Evolutionary conservation across 2,329 filamentous ascomycete species (phyloP).

Genomic region (Diaporthe sp.): DNA sequence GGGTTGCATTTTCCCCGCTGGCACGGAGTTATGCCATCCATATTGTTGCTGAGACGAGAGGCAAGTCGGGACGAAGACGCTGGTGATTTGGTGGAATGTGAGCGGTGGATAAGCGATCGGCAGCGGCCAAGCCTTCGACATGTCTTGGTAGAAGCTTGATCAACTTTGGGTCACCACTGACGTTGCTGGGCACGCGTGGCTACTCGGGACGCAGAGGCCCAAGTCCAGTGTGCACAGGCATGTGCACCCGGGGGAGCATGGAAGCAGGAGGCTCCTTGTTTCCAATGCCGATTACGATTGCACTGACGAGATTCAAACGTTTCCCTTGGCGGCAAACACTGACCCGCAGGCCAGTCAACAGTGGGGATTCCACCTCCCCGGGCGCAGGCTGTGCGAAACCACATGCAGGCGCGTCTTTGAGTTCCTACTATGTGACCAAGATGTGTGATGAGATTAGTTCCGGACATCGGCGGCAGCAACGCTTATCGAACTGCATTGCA

Average conservation of each 20-base stretch:
- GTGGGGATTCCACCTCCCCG: neutral
- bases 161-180: constrained; percentile 3
- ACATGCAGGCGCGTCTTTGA: neutral
- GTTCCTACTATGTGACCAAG: neutral
- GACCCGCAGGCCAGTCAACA: neutral
- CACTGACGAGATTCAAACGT: constrained; percentile 21
- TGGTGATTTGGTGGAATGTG: neutral
- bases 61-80: constrained; percentile 6
- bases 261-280: constrained; percentile 6
- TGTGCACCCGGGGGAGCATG: neutral
- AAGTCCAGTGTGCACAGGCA: neutral
- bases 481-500: constrained; percentile 3
- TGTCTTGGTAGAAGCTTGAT: constrained; percentile 25
- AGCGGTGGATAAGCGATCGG: neutral
- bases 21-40: constrained; percentile 30
- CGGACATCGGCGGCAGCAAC: constrained; percentile 16
- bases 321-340: constrained; percentile 9
- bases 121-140: constrained; percentile 21
- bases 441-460: constrained; percentile 24
- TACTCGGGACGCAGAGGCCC: neutral
- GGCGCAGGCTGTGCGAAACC: neutral
- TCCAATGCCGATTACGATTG: constrained; percentile 20
- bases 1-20: constrained; percentile 14
- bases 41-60: constrained; percentile 31
- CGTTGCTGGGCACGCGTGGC: neutral